Evolutionary conservation across 371 early-diverging fungal genomes (phyloP), one percentile per base, ranked within the genome.

Genomic region (Syncephalis plumigaleata): DNA sequence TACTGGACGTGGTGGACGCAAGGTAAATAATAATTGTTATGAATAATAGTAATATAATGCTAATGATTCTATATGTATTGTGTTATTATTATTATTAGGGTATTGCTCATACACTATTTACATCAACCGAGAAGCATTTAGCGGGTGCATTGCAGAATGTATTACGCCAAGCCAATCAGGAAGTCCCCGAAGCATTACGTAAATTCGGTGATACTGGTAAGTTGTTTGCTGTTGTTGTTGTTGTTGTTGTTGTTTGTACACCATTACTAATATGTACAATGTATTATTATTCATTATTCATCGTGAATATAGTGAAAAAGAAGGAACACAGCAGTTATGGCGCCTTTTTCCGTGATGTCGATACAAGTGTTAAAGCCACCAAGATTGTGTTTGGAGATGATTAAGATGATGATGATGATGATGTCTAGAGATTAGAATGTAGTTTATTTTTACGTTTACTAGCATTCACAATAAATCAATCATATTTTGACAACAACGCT

Each of bases 271-370:
- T 7, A 31, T 31, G 31, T n/a, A n/a, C n/a, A n/a, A n/a, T n/a
- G n/a, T n/a, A n/a, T n/a, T n/a, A n/a, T n/a, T n/a, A n/a, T n/a
- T n/a, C n/a, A n/a, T n/a, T 11, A 31, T 7, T 31, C 31, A 31
- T 31, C 31, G n/a, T n/a, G n/a, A n/a, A n/a, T 31, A 31, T 31
- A 31, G 90, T 91, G 56, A 95, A 92, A 71, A 91, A 88, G 78
- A 95, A 93, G 83, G 72, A 87, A 23, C 93, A 96, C 64, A 70
- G 77, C 27, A 83, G 81, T 45, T 96, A 94, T 56, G 97, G 97
- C 48, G 93, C 92, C 21, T 93, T 93, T 60, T 87, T 74, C 57
- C 94, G 90, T 64, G 94, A 93, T 38, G 64, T 92, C 27, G 87
- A 85, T 46, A 71, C 78, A 44, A 71, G 58, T 39, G 74, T 68